phyloP scores from a whole-genome alignment of 2,329 filamentous ascomycete genomes.

The Amauroascus verrucosus region DNA sequence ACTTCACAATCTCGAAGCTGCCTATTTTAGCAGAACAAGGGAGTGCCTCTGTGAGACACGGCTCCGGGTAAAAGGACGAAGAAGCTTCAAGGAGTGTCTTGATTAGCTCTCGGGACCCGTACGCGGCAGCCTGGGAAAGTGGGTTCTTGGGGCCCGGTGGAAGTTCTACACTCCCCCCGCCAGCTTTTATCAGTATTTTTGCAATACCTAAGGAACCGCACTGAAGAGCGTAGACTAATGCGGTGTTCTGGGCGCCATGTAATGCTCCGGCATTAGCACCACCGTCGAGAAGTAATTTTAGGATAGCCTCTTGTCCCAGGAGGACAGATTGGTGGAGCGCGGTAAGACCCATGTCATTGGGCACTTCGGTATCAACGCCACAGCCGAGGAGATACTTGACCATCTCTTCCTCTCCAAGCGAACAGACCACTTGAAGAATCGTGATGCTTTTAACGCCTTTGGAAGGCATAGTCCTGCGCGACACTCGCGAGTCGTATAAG shows the following conservation, averaged over 20 bases:
- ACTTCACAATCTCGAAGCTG: not conserved
- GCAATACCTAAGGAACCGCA: not conserved
- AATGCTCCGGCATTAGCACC: conserved; percentile 2
- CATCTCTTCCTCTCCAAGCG: conserved; percentile 48
- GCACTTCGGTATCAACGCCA: conserved; percentile 1
- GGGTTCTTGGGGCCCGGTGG: not conserved
- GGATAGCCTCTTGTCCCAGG: conserved; percentile 2
- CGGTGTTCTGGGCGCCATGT: not conserved
- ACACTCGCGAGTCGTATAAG: not conserved
- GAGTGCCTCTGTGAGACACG: not conserved
- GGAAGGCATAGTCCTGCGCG: too few species aligned
- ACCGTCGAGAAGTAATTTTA: conserved; percentile 8
- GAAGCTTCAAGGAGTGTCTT: not conserved
- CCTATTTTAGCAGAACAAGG: not conserved
- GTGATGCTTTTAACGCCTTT: not conserved
- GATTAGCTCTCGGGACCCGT: not conserved
- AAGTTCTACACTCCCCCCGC: not conserved
- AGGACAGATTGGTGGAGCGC: conserved; percentile 14
- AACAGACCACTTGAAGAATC: conserved; percentile 33
- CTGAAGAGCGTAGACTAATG: not conserved
- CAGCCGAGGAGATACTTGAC: not conserved
- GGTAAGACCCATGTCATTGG: not conserved
- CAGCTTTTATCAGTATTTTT: not conserved
- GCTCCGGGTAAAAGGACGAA: not conserved
- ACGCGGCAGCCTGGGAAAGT: not conserved